Percentiles rank a stretch among this genome's conserved stretches.
phyloP scores from a whole-genome alignment of 352 stramenopile species.

The Elongisporangium undulatum region DNA sequence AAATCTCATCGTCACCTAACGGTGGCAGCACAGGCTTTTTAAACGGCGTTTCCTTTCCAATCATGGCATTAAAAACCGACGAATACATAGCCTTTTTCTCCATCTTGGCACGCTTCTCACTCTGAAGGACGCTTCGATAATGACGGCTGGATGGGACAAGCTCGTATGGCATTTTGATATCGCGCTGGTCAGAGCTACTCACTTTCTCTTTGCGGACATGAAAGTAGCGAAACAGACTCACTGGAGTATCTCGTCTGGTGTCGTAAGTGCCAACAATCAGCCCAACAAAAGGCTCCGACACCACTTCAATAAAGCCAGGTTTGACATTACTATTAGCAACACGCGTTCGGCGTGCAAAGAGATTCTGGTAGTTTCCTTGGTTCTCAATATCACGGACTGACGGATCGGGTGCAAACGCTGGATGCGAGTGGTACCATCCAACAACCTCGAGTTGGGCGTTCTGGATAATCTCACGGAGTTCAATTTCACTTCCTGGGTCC shows the following conservation, averaged over 20 bases:
- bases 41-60: neutral
- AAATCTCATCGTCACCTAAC: neutral
- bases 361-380: slow-evolving; percentile 90
- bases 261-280: slow-evolving; percentile 95
- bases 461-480: slow-evolving; percentile 87
- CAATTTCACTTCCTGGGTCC: slow-evolving; percentile 91
- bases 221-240: slow-evolving; percentile 85
- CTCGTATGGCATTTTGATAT: slow-evolving; percentile 71
- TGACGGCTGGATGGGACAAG: slow-evolving; percentile 46
- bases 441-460: slow-evolving; percentile 88
- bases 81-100: slow-evolving; percentile 32
- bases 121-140: slow-evolving; percentile 41
- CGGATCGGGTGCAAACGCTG: slow-evolving; percentile 90
- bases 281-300: slow-evolving; percentile 89
- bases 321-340: neutral
- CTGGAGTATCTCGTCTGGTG: slow-evolving; percentile 55
- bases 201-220: slow-evolving; percentile 70
- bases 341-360: slow-evolving; percentile 65
- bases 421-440: slow-evolving; percentile 95
- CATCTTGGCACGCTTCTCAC: slow-evolving; percentile 31
- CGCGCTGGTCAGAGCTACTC: slow-evolving; percentile 35
- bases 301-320: slow-evolving; percentile 3
- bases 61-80: slow-evolving; percentile 23
- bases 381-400: slow-evolving; percentile 94
- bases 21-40: neutral